phyloP scores from a whole-genome alignment of 2,329 filamentous ascomycete genomes.

The Hysterium pulicare region DNA sequence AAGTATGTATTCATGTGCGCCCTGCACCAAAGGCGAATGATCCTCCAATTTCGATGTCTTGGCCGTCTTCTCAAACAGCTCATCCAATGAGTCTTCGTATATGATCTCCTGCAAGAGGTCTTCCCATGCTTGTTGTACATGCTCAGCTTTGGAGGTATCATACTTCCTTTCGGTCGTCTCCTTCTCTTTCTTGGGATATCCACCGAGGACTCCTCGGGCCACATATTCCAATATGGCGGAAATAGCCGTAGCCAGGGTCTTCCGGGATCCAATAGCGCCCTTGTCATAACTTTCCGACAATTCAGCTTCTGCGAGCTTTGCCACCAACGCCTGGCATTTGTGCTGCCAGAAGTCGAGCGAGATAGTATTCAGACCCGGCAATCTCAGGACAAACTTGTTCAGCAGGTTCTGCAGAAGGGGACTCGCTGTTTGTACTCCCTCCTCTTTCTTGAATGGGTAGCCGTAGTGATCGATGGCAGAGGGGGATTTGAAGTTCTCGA shows the following conservation, averaged over 20 bases:
- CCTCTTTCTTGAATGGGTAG: constrained; percentile 58
- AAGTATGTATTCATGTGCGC: constrained; percentile 64
- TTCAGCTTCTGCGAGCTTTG: constrained; percentile 59
- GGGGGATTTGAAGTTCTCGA: constrained; percentile 66
- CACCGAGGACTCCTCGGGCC: constrained; percentile 63
- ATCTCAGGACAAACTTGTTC: constrained; percentile 59
- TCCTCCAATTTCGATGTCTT: constrained; percentile 61
- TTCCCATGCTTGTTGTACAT: constrained; percentile 63
- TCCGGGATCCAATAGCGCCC: constrained; percentile 68
- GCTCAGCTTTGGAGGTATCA: constrained; percentile 56
- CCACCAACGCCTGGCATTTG: constrained; percentile 40
- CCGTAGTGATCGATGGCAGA: constrained; percentile 65
- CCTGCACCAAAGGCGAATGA: constrained; percentile 60
- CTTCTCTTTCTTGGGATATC: constrained; percentile 46
- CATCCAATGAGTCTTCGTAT: constrained; percentile 65
- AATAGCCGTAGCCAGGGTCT: constrained; percentile 69
- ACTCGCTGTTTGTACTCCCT: constrained; percentile 49
- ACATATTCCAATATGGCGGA: constrained; percentile 68
- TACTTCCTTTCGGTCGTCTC: constrained; percentile 45
- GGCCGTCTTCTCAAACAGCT: constrained; percentile 59
- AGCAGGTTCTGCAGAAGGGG: constrained; percentile 69
- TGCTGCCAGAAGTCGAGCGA: constrained; percentile 41
- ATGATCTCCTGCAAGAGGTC: constrained; percentile 64
- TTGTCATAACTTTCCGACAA: constrained; percentile 82
- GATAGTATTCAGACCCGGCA: constrained; percentile 65